Base-by-base conservation (phyloP, 2,329 filamentous ascomycete genomes). In the Orbilia blumenaviensis region DNA sequence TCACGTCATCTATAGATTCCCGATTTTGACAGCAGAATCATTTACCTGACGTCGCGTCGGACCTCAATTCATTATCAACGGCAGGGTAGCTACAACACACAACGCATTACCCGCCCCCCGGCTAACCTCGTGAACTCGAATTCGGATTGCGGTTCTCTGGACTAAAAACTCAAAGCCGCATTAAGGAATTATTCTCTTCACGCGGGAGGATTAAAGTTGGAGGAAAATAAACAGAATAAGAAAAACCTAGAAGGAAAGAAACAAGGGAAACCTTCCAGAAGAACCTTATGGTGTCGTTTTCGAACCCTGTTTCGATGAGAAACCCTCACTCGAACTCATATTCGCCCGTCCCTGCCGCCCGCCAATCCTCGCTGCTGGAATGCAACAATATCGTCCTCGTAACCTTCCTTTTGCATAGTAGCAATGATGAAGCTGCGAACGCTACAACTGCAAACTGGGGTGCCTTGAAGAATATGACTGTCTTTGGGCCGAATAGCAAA, bases 401-500 rank as follows among this genome's bases (percentile, higher is more conserved):
- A 16, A 76, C 72, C 3, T 76, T 76, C 25, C 41, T 76, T 7
- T 27, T 76, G 8, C 72, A 76, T 23, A 60, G 21, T 27, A 61
- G 27, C 25, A 38, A 69, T 46, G 72, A 76, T 21, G 72, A 68
- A 23, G 46, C 63, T 14, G 41, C 50, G 2, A 69, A 38, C n/a
- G 44, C 62, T 7, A 61, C 63, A n/a, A 67, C 71, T 5, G 71
- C 71, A 9, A 67, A 75, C 32, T 76, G 72, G 72, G 42, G 60
- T 27, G 56, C 64, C 7, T 21, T 76, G 18, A 69, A 76, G 36
- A 76, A 76, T 23, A 76, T 76, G 50, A 76, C 72, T 1, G 72
- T 76, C 6, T 76, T 76, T 38, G 72, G 72, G 12, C 72, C 72
- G 12, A 76, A 76, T 29, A 76, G 48, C 38, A 76, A 68, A 16